Conservation (phyloP, 257 asterid species). For the Solanum paucissectum region DNA sequence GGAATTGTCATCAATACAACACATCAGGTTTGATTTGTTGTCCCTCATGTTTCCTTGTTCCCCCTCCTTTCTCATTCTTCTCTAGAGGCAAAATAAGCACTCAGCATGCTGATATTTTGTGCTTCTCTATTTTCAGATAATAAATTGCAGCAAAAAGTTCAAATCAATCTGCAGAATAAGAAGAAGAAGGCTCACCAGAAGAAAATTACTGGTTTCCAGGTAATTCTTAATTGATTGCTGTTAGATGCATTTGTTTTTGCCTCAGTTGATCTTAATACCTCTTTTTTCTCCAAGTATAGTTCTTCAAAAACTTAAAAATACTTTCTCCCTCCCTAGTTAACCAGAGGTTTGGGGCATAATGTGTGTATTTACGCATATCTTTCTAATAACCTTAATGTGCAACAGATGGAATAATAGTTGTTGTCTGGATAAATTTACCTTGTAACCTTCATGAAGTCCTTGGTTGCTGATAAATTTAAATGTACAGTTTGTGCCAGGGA, state of each 20-base stretch:
- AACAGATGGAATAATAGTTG: background rate
- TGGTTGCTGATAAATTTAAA: conserved; percentile 14
- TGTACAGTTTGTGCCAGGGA: conserved; percentile 89
- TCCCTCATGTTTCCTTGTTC: background rate
- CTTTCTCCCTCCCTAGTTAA: background rate
- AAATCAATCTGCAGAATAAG: conserved; percentile 84
- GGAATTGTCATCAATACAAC: conserved; percentile 79
- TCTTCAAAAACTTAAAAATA: background rate
- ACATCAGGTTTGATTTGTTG: conserved; percentile 47
- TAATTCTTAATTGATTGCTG: conserved; percentile 7
- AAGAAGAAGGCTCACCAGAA: conserved; percentile 88
- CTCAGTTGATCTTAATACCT: background rate
- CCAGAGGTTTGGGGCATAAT: background rate
- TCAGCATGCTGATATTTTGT: conserved; percentile 1
- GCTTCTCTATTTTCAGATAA: conserved; percentile 42
- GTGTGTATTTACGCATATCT: background rate
- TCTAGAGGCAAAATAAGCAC: background rate
- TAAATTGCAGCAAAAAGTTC: conserved; percentile 63
- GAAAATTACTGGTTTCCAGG: conserved; percentile 99
- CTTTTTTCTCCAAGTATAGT: background rate
- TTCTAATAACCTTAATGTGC: background rate
- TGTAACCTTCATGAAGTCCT: background rate
- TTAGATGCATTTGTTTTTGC: background rate
- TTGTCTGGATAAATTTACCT: background rate
- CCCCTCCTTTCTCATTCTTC: background rate